Base-by-base conservation (phyloP, 169 alveolate species). In the Plasmodium berghei region DNA sequence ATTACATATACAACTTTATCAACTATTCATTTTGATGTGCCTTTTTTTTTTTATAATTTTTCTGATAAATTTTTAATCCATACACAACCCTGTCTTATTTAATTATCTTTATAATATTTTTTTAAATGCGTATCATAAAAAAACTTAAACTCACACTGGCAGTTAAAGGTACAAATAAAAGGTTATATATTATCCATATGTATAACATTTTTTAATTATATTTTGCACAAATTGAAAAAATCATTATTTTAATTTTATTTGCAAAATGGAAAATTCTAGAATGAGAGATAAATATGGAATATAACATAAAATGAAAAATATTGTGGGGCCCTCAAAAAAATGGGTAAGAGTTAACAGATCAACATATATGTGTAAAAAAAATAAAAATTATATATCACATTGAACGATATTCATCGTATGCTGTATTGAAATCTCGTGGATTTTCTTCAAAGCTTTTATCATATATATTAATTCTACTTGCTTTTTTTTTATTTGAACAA, bases 401-500 rank as follows among this genome's bases (percentile, higher is more conserved):
- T 12, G 91, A 85, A 45, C 91, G 91, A 85, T 64, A 85, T 46
- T 85, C 91, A 9, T 85, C 91, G 34, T 85, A 28, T n/a, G 87
- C 26, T 52, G 40, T 73, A 49, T 70, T 86, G 18, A 85, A 70
- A 69, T 56, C 64, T 64, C 71, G 70, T 34, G 73, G 28, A 20
- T 34, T 52, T 8, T 52, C 77, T 45, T 69, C 87, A 18, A 40
- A 62, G 20, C 24, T 70, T 59, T 85, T 69, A 46, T 85, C 74
- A 18, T 85, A 73, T 40, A 58, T 18, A 46, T 58, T 85, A 12
- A 56, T 54, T 40, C 2, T 66, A 52, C 28, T 85, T 46, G 14
- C 48, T 62, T 85, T 85, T 12, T 72, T 61, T 62, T 85, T 85
- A 64, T 54, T 34, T 34, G 42, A 34, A 34, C 42, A 34, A 34